Percentiles rank a stretch among this genome's conserved stretches.
These are phyloP conservation scores for Porphyrellus cyaneotinctus DNA, from an alignment of 768 basidiomycete genomes.

Conservation along the genomic window DNA sequence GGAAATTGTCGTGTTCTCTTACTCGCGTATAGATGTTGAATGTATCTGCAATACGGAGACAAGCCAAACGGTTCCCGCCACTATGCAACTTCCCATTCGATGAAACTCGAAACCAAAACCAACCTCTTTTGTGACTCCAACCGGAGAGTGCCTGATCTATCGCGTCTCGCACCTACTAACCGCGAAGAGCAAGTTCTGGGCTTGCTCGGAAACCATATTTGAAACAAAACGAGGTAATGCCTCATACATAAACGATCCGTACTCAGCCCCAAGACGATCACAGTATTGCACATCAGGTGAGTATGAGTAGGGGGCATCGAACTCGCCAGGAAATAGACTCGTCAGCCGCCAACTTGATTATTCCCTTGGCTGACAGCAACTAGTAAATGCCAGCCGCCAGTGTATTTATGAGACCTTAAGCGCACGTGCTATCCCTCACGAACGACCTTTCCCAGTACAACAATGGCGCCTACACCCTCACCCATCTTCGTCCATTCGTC, in stretches of 20 bases:
- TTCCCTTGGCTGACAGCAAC: conserved; percentile 14
- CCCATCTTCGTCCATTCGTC: conserved; percentile 1
- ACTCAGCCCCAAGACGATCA: not conserved
- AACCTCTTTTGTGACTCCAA: too few relatives aligned
- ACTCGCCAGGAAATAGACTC: not conserved
- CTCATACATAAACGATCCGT: not conserved
- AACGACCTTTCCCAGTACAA: not conserved
- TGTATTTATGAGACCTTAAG: conserved; percentile 22
- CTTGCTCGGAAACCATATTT: not conserved
- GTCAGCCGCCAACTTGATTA: conserved; percentile 19
- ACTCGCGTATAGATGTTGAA: too few relatives aligned
- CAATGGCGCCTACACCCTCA: conserved; percentile 23
- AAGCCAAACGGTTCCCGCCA: too few relatives aligned
- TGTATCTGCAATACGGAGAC: too few relatives aligned
- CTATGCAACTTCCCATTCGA: too few relatives aligned
- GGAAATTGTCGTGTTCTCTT: too few relatives aligned
- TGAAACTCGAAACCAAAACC: too few relatives aligned
- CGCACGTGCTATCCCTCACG: not conserved
- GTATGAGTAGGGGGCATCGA: not conserved
- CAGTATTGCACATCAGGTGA: not conserved
- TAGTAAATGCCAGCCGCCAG: conserved; percentile 22
- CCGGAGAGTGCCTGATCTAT: too few relatives aligned
- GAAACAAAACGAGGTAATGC: not conserved
- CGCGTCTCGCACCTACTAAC: too few relatives aligned
- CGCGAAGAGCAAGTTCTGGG: not conserved